Evolutionary conservation across 768 basidiomycete genomes (phyloP), one percentile per base, ranked within the genome.

Genomic region (Calocybe indica): DNA sequence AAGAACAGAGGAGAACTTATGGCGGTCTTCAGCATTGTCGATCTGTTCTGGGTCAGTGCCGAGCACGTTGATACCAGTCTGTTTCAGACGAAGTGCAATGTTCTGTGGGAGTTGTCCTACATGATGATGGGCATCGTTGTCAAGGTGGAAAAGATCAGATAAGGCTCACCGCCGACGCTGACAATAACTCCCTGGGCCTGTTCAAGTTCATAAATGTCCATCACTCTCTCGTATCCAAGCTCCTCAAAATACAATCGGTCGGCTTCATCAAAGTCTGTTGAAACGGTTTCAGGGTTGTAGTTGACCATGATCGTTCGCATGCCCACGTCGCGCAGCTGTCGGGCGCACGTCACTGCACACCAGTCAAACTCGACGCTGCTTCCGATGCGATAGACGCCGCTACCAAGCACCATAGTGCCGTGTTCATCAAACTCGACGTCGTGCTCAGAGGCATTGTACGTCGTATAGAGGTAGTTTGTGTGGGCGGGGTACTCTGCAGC

Each of bases 191-290:
- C 96, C 45, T 88, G 81, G 1, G 96, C 87, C 32, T 80, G 78
- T 63, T 99, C 96, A 50, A 98, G 70, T 65, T 99, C 96, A 59
- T 98, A 99, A 58, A 99, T 98, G 66, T 99, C 96, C 95, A 99
- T 97, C 53, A 99, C 94, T 37, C 95, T 83, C 68, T 99, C 96
- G 69, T 79, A 98, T 43, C 95, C 92, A 49, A 99, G 81, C 64
- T 98, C 95, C 65, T 99, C 96, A 63, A 99, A 99, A 74, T 99
- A 99, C 40, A 99, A 72, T 49, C 96, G 75, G 59, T 98, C 96
- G n/a, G 96, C 96, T 70, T 99, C 96, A 60, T 99, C 96, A 65
- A 94, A 99, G 66, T 98, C 96, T 48, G 96, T 99, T 6, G 94
- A 97, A 37, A 98, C 96, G 3, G 96, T 99, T 70, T 99, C 96